Percentiles rank a stretch among this genome's conserved stretches.
phyloP scores from a whole-genome alignment of 2,329 filamentous ascomycete genomes.

The Aspergillus ochraceus region DNA sequence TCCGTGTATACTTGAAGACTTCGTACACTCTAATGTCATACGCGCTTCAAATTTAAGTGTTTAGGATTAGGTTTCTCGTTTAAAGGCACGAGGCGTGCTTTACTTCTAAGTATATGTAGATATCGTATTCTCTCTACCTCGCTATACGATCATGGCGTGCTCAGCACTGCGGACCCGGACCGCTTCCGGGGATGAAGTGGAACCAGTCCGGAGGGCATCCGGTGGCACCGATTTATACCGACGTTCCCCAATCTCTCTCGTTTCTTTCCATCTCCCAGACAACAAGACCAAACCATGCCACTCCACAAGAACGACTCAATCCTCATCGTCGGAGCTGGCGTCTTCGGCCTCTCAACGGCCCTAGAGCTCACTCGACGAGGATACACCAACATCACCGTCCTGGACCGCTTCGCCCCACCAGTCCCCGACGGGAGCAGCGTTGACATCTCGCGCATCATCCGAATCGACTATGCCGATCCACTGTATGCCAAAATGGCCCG shows the following conservation, averaged over 20 bases:
- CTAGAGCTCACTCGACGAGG: slow-evolving; percentile 64
- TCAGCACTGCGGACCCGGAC: no score
- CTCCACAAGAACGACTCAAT: slow-evolving; percentile 45
- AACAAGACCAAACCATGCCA: not conserved
- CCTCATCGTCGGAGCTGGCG: slow-evolving; percentile 68
- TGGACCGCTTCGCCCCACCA: slow-evolving; percentile 57
- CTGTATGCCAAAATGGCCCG: slow-evolving; percentile 71
- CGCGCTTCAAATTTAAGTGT: no score
- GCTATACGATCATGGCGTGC: no score
- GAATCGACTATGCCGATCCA: slow-evolving; percentile 74
- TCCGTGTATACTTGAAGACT: no score
- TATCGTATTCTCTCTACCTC: no score
- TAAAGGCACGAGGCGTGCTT: no score
- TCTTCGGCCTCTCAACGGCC: slow-evolving; percentile 66
- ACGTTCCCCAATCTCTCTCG: not conserved
- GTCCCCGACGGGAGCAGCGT: slow-evolving; percentile 55
- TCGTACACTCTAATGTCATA: no score
- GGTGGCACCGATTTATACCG: no score
- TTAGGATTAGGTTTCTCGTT: no score
- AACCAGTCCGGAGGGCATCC: no score
- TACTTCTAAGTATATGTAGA: no score
- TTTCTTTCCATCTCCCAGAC: not conserved
- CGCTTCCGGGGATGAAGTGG: no score
- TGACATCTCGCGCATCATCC: slow-evolving; percentile 59
- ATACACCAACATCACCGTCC: slow-evolving; percentile 53